Percentiles rank a stretch among this genome's conserved stretches.
Evolutionary conservation across 2,329 filamentous ascomycete species (phyloP).

Genomic region (Fusarium nelsonii): DNA sequence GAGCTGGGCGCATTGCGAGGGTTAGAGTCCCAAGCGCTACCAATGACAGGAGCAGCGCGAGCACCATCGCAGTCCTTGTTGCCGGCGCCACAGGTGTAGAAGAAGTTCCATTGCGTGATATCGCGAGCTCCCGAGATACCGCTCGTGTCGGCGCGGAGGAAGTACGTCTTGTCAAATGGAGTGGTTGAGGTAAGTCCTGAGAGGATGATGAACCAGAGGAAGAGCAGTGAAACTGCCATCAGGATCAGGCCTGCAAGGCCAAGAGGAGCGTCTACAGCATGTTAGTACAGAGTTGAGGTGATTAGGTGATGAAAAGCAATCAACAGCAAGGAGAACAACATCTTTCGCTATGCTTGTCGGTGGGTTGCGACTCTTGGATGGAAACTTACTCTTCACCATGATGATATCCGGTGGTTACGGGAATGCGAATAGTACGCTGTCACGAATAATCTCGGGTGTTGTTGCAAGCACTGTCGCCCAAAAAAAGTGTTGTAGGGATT

Average conservation of each 20-base stretch:
- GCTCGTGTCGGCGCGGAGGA: constrained; percentile 82
- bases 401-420: neutral
- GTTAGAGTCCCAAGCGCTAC: constrained; percentile 74
- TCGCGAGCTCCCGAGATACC: constrained; percentile 76
- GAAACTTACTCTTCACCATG: constrained; percentile 46
- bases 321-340: neutral
- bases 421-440: neutral
- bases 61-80: constrained; percentile 74
- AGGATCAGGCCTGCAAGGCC: constrained; percentile 62
- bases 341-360: neutral
- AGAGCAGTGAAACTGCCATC: constrained; percentile 63
- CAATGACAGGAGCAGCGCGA: constrained; percentile 74
- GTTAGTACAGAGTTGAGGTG: constrained; percentile 12
- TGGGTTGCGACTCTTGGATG: neutral
- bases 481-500: constrained; percentile 15
- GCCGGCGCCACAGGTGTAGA: constrained; percentile 79
- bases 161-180: constrained; percentile 81
- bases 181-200: constrained; percentile 62
- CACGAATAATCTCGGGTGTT: constrained; percentile 1
- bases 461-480: constrained; percentile 10
- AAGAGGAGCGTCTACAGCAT: constrained; percentile 55
- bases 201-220: constrained; percentile 72
- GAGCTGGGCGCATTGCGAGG: constrained; percentile 58
- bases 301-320: neutral
- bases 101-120: constrained; percentile 88